Percentiles rank a stretch among this genome's conserved stretches.
phyloP scores from a whole-genome alignment of 2,329 filamentous ascomycete genomes.

The Neonectria sp. region DNA sequence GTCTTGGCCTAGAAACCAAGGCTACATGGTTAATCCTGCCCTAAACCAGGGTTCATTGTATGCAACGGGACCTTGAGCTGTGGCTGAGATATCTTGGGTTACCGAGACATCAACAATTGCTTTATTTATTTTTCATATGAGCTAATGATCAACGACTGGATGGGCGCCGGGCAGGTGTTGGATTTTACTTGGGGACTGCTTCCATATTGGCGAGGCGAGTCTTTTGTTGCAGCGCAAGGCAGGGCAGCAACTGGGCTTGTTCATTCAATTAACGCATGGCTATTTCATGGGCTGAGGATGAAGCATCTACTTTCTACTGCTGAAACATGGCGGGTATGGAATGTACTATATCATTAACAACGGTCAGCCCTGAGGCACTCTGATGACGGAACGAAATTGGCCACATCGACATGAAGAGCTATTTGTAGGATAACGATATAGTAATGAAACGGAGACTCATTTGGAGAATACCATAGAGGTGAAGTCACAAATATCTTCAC shows the following conservation, averaged over 20 bases:
- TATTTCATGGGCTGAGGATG: constrained; percentile 5
- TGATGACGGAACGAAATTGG: constrained; percentile 25
- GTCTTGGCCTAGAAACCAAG: constrained; percentile 42
- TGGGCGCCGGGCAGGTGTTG: constrained; percentile 11
- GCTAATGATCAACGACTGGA: constrained; percentile 15
- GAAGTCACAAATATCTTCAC: background rate
- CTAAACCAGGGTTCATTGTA: constrained; percentile 39
- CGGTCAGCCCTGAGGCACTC: constrained; percentile 8
- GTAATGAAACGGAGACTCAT: constrained; percentile 11
- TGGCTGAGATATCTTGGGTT: background rate
- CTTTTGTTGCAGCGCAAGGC: constrained; percentile 11
- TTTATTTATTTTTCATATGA: background rate
- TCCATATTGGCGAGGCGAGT: constrained; percentile 3
- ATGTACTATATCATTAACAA: constrained; percentile 24
- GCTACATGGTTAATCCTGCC: constrained; percentile 35
- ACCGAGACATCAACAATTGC: constrained; percentile 1
- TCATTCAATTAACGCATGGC: constrained; percentile 12
- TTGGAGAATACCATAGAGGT: background rate
- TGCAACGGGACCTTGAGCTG: constrained; percentile 38
- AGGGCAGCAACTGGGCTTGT: background rate
- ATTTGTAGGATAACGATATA: constrained; percentile 20
- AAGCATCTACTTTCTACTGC: constrained; percentile 26
- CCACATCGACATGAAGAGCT: constrained; percentile 17
- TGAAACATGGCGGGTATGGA: constrained; percentile 12
- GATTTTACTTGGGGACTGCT: constrained; percentile 9